Evolutionary conservation across 768 basidiomycete genomes (phyloP).

Genomic region (Macrocybe gigantea): DNA sequence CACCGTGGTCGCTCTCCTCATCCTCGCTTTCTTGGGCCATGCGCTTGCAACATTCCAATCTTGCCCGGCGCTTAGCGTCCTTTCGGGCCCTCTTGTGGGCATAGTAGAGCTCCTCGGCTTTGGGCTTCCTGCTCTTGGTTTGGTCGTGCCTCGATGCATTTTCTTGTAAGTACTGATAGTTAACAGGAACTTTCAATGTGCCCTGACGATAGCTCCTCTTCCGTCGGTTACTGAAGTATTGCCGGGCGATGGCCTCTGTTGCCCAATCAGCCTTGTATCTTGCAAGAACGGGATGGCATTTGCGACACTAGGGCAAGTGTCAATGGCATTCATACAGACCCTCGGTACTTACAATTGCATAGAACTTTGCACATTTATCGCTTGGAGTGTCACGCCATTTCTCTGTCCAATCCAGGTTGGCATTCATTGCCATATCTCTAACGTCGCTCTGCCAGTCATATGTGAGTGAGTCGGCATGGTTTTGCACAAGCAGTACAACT

Average conservation of each 20-base stretch:
- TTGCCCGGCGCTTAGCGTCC: too few relatives aligned
- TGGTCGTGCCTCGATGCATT: slow-evolving; percentile 10
- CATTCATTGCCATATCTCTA: too few relatives aligned
- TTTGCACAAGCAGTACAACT: too few relatives aligned
- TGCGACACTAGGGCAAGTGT: slow-evolving; percentile 4
- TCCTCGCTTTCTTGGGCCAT: too few relatives aligned
- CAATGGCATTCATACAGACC: too few relatives aligned
- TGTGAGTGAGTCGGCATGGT: too few relatives aligned
- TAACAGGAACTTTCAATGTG: slow-evolving; percentile 7
- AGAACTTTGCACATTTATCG: slow-evolving; percentile 10
- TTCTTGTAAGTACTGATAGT: slow-evolving; percentile 13
- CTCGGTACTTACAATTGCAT: slow-evolving; percentile 10
- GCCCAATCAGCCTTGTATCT: slow-evolving; percentile 18
- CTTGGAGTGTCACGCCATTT: slow-evolving; percentile 10
- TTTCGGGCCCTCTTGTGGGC: too few relatives aligned
- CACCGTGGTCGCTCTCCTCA: too few relatives aligned
- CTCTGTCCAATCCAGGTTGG: too few relatives aligned
- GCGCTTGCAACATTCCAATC: too few relatives aligned
- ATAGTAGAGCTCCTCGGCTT: too few relatives aligned
- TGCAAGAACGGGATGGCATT: slow-evolving; percentile 5
- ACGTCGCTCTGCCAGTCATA: too few relatives aligned
- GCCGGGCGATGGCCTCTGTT: slow-evolving; percentile 14
- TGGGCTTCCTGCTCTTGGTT: neutral
- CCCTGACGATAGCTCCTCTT: slow-evolving; percentile 8
- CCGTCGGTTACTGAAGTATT: slow-evolving; percentile 14